Conservation (phyloP, 495 filamentous ascomycete genomes). For the Penicillium psychrofluorescens region DNA sequence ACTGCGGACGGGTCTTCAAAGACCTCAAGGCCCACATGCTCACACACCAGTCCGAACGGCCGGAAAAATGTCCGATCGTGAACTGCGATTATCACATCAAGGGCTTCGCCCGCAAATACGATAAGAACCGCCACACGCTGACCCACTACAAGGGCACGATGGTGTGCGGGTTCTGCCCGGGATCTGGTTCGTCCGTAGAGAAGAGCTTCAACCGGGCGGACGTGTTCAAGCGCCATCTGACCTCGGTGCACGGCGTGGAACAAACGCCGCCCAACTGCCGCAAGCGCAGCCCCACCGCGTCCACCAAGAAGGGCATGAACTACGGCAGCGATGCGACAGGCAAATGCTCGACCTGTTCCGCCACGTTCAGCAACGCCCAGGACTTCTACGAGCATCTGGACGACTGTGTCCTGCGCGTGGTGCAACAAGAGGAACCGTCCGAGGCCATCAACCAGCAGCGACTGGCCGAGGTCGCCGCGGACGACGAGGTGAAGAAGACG, state of each 20-base stretch:
- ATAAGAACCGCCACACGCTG: constrained; percentile 96
- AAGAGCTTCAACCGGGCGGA: constrained; percentile 99
- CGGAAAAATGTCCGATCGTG: constrained; percentile 92
- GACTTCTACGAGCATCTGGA: constrained; percentile 99
- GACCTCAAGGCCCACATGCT: constrained; percentile 94
- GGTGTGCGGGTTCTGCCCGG: constrained; percentile 97
- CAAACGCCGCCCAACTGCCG: constrained; percentile 93
- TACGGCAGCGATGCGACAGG: constrained; percentile 73
- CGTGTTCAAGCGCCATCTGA: constrained; percentile 97
- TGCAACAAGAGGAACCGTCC: constrained; percentile 93
- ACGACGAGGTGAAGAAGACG: constrained; percentile 75
- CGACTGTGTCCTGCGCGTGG: constrained; percentile 94
- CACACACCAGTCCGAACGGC: constrained; percentile 87
- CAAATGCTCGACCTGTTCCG: constrained; percentile 92
- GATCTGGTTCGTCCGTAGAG: constrained; percentile 82
- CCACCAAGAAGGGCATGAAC: constrained; percentile 45
- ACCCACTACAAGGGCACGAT: constrained; percentile 99
- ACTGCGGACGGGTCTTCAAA: constrained; percentile 88
- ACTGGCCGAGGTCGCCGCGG: constrained; percentile 73
- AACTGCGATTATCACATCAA: constrained; percentile 94
- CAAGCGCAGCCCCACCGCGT: constrained; percentile 60
- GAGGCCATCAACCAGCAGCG: constrained; percentile 91
- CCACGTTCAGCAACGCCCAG: constrained; percentile 87
- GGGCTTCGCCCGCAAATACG: constrained; percentile 95
- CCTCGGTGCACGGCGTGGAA: constrained; percentile 88